A percentile compares a stretch with the other conserved stretches of the same genome.
Evolutionary conservation across 202 grass and related monocot genomes (phyloP).

Genomic region (Setaria italica): DNA sequence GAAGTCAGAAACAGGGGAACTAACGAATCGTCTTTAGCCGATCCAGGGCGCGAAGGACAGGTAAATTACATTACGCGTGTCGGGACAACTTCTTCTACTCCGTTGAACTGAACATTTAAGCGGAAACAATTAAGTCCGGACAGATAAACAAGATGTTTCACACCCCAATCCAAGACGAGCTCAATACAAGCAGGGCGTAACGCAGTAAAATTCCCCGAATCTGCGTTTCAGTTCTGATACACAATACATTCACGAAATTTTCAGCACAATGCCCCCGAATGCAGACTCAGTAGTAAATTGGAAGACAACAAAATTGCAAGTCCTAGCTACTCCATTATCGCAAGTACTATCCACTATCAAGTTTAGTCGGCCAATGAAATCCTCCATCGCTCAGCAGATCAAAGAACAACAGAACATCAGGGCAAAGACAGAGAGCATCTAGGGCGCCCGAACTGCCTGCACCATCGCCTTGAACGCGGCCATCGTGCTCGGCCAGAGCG

Average conservation of each 20-base stretch:
- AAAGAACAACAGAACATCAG: background rate
- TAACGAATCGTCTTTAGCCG: too few relatives aligned
- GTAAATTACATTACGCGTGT: too few relatives aligned
- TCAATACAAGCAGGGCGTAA: background rate
- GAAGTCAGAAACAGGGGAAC: too few relatives aligned
- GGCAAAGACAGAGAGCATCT: slow-evolving; percentile 1
- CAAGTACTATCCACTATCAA: background rate
- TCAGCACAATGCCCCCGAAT: background rate
- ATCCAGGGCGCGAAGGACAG: too few relatives aligned
- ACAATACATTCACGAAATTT: background rate
- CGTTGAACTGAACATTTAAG: background rate
- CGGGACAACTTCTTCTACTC: too few relatives aligned
- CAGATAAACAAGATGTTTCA: background rate
- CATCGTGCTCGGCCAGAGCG: background rate
- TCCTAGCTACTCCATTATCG: background rate
- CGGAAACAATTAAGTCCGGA: background rate
- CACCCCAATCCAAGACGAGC: background rate
- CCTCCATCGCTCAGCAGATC: background rate
- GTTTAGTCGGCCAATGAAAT: background rate
- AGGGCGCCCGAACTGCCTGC: background rate
- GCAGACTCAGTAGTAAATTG: background rate
- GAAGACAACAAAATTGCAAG: background rate
- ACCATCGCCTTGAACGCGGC: slow-evolving; percentile 33
- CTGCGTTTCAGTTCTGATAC: background rate
- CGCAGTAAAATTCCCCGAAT: background rate